phyloP scores from a whole-genome alignment of 371 early-diverging fungal genomes.

The Rhizomucor pusillus region DNA sequence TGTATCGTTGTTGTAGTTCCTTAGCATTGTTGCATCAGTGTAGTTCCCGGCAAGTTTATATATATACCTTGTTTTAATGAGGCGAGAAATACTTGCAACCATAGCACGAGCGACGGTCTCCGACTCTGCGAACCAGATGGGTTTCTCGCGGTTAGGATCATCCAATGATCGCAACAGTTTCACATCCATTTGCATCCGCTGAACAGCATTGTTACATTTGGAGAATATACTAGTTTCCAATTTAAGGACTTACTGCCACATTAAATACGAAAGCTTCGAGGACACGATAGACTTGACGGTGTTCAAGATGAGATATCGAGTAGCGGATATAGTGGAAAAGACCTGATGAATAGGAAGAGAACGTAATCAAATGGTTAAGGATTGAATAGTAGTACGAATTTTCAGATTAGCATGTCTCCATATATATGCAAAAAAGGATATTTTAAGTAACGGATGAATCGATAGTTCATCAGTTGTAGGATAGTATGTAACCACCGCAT shows the following conservation, averaged over 20 bases:
- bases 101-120: conserved; percentile 62
- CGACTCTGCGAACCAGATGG: conserved; percentile 67
- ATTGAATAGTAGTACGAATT: conserved; percentile 20
- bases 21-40: not conserved
- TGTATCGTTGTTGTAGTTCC: conserved; percentile 1
- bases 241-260: conserved; percentile 38
- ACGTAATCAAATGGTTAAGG: conserved; percentile 38
- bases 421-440: conserved; percentile 26
- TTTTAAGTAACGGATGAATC: conserved; percentile 53
- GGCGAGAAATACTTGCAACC: conserved; percentile 54
- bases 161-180: conserved; percentile 58
- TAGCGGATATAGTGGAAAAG: conserved; percentile 64
- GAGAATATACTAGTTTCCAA: not conserved
- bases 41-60: too few relatives aligned
- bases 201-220: not conserved
- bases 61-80: conserved; percentile 51
- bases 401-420: not conserved
- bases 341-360: conserved; percentile 42
- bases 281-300: conserved; percentile 64
- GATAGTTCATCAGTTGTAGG: conserved; percentile 74
- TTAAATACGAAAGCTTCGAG: conserved; percentile 66
- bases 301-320: conserved; percentile 59
- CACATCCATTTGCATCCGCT: conserved; percentile 61
- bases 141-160: conserved; percentile 59
- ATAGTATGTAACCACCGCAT: conserved; percentile 78